These are phyloP conservation scores for Panicum miliaceum DNA, from an alignment of 176 grass and related monocot genomes.

Conservation along the genomic window DNA sequence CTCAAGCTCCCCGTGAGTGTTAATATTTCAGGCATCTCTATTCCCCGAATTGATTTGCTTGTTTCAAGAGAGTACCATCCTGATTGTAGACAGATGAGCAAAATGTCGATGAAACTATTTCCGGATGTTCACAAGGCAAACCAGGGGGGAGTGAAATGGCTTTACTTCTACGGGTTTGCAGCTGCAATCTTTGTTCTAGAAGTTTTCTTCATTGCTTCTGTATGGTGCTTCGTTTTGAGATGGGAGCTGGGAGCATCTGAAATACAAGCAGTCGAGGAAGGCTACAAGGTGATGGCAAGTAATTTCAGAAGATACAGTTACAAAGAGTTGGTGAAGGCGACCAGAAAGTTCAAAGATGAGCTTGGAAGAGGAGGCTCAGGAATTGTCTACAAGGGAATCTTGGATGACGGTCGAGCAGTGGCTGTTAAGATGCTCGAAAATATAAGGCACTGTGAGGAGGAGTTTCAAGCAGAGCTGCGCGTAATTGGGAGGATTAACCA, in stretches of 20 bases:
- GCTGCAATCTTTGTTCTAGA: constrained; percentile 46
- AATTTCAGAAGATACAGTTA: constrained; percentile 49
- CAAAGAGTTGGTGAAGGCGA: constrained; percentile 11
- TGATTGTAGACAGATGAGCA: constrained; percentile 15
- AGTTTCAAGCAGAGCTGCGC: constrained; percentile 26
- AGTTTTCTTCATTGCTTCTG: constrained; percentile 42
- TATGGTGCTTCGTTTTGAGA: constrained; percentile 43
- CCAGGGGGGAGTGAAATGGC: constrained; percentile 36
- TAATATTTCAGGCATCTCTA: constrained; percentile 33
- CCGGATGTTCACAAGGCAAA: constrained; percentile 1
- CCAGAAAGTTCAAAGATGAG: constrained; percentile 29
- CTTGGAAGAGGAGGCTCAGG: constrained; percentile 35
- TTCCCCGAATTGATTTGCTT: constrained; percentile 6
- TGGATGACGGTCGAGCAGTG: background rate
- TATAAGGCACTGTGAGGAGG: constrained; percentile 3
- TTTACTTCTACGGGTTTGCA: constrained; percentile 54
- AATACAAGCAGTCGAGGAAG: constrained; percentile 23
- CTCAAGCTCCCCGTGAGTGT: constrained; percentile 23
- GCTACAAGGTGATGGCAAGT: constrained; percentile 38
- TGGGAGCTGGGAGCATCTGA: constrained; percentile 16
- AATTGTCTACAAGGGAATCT: constrained; percentile 20
- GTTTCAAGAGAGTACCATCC: background rate
- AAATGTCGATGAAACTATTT: background rate
- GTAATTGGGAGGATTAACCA: constrained; percentile 31
- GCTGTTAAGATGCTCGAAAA: constrained; percentile 22